Base-by-base conservation (phyloP, 768 basidiomycete species). In the Russula foetens region DNA sequence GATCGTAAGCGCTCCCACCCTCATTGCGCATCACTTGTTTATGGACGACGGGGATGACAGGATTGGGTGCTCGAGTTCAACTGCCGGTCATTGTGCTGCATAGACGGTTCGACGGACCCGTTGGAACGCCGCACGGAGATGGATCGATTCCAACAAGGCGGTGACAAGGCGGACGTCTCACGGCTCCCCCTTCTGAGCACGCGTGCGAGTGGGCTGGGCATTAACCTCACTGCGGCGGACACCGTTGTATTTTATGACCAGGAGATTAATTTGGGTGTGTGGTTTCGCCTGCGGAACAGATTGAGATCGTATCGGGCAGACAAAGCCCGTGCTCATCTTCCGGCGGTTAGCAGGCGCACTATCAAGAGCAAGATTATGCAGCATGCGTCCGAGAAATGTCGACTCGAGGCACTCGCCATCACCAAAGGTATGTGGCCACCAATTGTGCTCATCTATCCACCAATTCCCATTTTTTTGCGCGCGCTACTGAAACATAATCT, bases 241-340 rank as follows among this genome's bases (percentile, higher is more conserved):
- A 94, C 92, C 0, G 93, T 97, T 58, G 92, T 97, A 59, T 92
- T 97, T 73, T 95, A 92, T 67, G 92, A 94, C 68, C 86, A 89
- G 63, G 91, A 93, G n/a, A n/a, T n/a, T n/a, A n/a, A n/a, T n/a
- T 70, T 93, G 91, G 91, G 87, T 92, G 70, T 29, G 81, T 72
- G 2, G 14, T 12, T 12, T 33, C n/a, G n/a, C n/a, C n/a, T n/a
- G n/a, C n/a, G n/a, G 31, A 4, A 33, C 31, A 9, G 31, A 9
- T 28, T n/a, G 12, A 38, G 38, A 99, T 72, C 84, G 97, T 12
- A 98, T 99, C 50, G 96, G 96, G 1, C 96, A 98, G 74, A 97
- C 84, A 29, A 85, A 78, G 65, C 92, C 93, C 0, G 93, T 97
- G 54, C 77, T 97, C 46, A 85, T 97, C 59, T 96, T 92, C 75